These are phyloP conservation scores for Talaromyces adpressus DNA, from an alignment of 495 filamentous ascomycete genomes.

Conservation along the genomic window DNA sequence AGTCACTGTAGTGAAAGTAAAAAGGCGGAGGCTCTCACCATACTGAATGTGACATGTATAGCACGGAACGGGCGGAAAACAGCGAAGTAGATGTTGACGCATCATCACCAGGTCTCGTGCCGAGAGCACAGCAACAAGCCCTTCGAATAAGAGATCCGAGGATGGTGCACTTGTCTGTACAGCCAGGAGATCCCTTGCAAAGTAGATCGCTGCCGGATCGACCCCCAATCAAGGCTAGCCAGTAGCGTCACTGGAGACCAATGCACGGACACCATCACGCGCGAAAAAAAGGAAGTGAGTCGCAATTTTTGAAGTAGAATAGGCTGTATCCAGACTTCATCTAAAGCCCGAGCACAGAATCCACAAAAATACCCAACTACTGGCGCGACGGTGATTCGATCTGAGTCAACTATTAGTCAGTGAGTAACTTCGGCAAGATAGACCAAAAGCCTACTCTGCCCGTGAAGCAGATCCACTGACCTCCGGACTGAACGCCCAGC, in stretches of 20 bases:
- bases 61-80: neutral
- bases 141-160: neutral
- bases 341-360: neutral
- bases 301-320: neutral
- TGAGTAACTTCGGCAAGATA: neutral
- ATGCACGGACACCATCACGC: constrained; percentile 10
- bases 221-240: neutral
- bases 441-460: constrained; percentile 3
- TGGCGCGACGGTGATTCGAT: neutral
- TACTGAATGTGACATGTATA: neutral
- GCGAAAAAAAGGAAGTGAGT: constrained; percentile 5
- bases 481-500: constrained; percentile 1
- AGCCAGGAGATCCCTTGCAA: neutral
- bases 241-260: constrained; percentile 1
- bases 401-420: constrained; percentile 2
- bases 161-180: neutral
- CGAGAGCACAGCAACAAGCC: neutral
- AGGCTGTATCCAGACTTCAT: constrained; percentile 1
- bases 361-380: neutral
- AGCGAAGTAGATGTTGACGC: neutral
- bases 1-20: neutral
- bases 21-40: constrained; percentile 6
- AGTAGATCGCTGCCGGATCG: constrained; percentile 2
- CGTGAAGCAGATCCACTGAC: neutral
- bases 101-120: constrained; percentile 4